These are phyloP conservation scores for Tulasnella sp. DNA, from an alignment of 768 basidiomycete species.

Conservation along the genomic window DNA sequence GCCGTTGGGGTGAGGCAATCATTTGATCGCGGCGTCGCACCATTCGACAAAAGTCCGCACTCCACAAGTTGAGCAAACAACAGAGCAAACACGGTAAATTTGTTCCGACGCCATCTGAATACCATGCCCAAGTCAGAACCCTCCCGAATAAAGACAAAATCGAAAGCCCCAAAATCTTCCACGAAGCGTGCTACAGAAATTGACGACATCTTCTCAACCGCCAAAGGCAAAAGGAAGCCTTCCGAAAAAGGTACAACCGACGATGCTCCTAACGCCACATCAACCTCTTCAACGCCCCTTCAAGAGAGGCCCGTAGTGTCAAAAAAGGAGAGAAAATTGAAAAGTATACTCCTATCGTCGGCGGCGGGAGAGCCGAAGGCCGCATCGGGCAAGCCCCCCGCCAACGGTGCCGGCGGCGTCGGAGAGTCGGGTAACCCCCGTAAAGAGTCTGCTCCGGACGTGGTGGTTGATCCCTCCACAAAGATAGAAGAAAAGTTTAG, in stretches of 20 bases:
- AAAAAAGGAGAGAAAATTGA: constrained; percentile 45
- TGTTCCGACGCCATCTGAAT: not conserved
- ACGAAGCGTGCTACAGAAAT: constrained; percentile 49
- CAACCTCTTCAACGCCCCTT: constrained; percentile 30
- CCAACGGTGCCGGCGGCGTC: constrained; percentile 28
- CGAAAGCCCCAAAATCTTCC: not conserved
- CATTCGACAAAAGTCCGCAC: not conserved
- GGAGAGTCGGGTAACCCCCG: not conserved
- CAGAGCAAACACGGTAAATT: not conserved
- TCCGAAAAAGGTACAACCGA: constrained; percentile 23
- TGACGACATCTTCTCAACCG: constrained; percentile 70
- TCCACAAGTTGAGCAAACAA: not conserved
- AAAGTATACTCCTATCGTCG: constrained; percentile 39
- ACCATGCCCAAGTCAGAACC: constrained; percentile 41
- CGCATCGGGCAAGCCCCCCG: constrained; percentile 26
- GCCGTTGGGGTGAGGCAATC: not conserved
- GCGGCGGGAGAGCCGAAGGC: constrained; percentile 3
- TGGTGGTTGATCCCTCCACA: not conserved
- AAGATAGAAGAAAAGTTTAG: not conserved
- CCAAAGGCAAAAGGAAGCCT: constrained; percentile 40
- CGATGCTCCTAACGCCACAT: constrained; percentile 29
- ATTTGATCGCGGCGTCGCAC: not conserved
- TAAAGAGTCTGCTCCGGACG: not conserved
- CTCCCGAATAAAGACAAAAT: not conserved
- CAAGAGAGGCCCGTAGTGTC: constrained; percentile 9